Evolutionary conservation across 2,329 filamentous ascomycete species (phyloP).

Genomic region (Penicillium brasilianum): DNA sequence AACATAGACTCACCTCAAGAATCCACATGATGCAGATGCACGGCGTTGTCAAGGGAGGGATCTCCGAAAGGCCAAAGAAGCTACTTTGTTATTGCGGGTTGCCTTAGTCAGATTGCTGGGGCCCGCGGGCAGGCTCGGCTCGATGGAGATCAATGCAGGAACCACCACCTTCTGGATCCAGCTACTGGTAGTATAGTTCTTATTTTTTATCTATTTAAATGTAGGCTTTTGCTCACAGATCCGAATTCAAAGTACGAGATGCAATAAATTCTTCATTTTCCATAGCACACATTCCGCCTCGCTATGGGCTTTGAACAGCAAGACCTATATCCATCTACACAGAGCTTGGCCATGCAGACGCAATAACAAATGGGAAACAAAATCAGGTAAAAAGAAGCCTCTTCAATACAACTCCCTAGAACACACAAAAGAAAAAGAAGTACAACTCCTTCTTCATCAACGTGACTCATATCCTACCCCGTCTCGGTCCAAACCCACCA

Average conservation of each 20-base stretch:
- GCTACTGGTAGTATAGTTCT: neutral
- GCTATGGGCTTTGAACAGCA: slow-evolving; percentile 26
- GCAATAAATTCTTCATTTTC: slow-evolving; percentile 15
- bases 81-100: slow-evolving; percentile 29
- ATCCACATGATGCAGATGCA: slow-evolving; percentile 26
- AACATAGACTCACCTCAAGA: slow-evolving; percentile 23
- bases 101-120: slow-evolving; percentile 36
- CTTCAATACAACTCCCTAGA: slow-evolving; percentile 42
- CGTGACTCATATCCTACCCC: slow-evolving; percentile 31
- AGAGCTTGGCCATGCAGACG: slow-evolving; percentile 27
- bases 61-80: slow-evolving; percentile 22
- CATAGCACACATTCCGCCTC: slow-evolving; percentile 3
- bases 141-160: slow-evolving; percentile 8
- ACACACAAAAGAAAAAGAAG: slow-evolving; percentile 38
- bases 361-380: slow-evolving; percentile 21
- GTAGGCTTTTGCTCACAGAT: neutral
- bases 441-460: slow-evolving; percentile 36
- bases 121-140: neutral
- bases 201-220: neutral
- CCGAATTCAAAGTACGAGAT: slow-evolving; percentile 8
- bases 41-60: slow-evolving; percentile 14
- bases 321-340: slow-evolving; percentile 34
- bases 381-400: slow-evolving; percentile 30
- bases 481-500: slow-evolving; percentile 16
- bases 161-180: neutral